Percentiles rank a stretch among this genome's conserved stretches.
Conservation (phyloP, 352 stramenopile genomes). For the Phytophthora uliginosa region DNA sequence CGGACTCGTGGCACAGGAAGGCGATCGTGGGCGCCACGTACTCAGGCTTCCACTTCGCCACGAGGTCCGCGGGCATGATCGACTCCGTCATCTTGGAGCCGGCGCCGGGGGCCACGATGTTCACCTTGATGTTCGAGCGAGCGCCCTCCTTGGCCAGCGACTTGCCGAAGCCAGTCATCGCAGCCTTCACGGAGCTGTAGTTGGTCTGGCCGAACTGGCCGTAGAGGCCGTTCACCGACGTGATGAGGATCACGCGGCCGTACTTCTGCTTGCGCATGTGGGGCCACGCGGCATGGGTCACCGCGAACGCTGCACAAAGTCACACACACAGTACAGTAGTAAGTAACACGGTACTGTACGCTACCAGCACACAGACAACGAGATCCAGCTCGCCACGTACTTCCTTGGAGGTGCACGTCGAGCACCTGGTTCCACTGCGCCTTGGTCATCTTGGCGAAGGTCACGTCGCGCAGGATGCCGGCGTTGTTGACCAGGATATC, state of each 20-base stretch:
- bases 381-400: conserved; percentile 32
- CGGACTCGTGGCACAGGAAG: conserved; percentile 89
- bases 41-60: conserved; percentile 90
- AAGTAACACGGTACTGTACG: not conserved
- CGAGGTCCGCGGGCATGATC: conserved; percentile 85
- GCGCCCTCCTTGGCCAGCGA: conserved; percentile 91
- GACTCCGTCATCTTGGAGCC: conserved; percentile 91
- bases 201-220: conserved; percentile 94
- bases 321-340: not conserved
- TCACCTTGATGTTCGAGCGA: conserved; percentile 89
- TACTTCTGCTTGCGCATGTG: conserved; percentile 93
- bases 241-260: conserved; percentile 90
- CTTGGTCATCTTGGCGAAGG: conserved; percentile 93
- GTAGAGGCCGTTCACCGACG: conserved; percentile 90
- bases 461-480: conserved; percentile 93
- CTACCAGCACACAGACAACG: not conserved
- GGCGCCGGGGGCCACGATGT: conserved; percentile 88
- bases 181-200: conserved; percentile 92
- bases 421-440: conserved; percentile 90
- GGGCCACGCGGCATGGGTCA: conserved; percentile 90
- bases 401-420: conserved; percentile 86
- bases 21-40: conserved; percentile 90
- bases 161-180: conserved; percentile 94
- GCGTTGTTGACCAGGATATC: conserved; percentile 96
- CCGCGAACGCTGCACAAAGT: conserved; percentile 66